These are phyloP conservation scores for Lachnellula hyalina DNA, from an alignment of 2,329 filamentous ascomycete genomes.

Conservation along the genomic window DNA sequence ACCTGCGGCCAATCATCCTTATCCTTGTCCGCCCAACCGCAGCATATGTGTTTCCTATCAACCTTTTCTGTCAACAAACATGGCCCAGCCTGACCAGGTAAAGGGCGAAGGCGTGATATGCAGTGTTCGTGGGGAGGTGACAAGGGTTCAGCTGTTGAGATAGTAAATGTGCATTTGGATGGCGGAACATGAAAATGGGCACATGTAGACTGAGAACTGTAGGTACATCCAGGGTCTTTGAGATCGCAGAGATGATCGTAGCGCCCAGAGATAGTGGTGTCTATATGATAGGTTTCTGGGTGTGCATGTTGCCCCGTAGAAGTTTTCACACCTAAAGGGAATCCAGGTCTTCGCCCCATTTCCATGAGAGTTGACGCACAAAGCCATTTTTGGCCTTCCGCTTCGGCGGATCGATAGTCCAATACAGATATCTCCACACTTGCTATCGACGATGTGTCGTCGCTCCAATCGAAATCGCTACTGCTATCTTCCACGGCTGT, in stretches of 20 bases:
- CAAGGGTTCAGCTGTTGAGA: background rate
- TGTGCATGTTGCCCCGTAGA: background rate
- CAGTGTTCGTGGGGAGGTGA: conserved; percentile 5
- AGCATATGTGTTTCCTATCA: conserved; percentile 1
- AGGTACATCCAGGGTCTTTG: background rate
- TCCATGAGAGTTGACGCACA: background rate
- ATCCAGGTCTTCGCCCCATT: background rate
- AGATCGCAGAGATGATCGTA: background rate
- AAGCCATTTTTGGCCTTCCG: too few species aligned
- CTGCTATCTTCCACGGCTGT: background rate
- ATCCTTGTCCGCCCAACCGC: conserved; percentile 3
- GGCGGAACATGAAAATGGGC: background rate
- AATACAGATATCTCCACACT: background rate
- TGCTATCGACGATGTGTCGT: background rate
- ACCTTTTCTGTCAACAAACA: conserved; percentile 1
- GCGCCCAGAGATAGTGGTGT: background rate
- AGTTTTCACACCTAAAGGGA: too few species aligned
- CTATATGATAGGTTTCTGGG: background rate
- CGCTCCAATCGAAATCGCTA: background rate
- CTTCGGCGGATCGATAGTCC: background rate
- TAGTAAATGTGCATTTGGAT: background rate
- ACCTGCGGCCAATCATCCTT: background rate
- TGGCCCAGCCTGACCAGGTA: background rate
- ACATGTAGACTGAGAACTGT: background rate
- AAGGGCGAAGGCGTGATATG: background rate